Evolutionary conservation across 495 filamentous ascomycete species (phyloP).

Genomic region (Penicillium macrosclerotiorum): DNA sequence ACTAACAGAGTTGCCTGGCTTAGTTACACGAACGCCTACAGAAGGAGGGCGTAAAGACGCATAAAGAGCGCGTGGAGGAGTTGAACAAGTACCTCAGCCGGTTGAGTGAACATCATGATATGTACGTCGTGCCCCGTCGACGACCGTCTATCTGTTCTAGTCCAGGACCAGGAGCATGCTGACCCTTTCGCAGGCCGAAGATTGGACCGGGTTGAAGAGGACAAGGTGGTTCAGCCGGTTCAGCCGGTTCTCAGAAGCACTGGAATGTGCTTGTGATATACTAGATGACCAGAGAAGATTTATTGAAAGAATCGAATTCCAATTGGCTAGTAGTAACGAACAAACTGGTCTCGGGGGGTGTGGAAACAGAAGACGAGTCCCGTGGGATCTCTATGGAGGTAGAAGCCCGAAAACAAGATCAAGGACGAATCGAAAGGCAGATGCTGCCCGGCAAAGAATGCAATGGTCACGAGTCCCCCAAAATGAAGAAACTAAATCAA

Average conservation of each 20-base stretch:
- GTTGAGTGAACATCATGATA: conserved; percentile 96
- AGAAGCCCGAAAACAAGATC: conserved; percentile 9
- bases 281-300: background rate
- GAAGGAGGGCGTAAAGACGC: conserved; percentile 85
- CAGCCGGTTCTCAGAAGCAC: conserved; percentile 25
- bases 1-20: background rate
- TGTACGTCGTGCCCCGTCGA: conserved; percentile 51
- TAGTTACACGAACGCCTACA: conserved; percentile 71
- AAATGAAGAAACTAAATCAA: too few species aligned
- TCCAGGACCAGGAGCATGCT: conserved; percentile 6
- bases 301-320: conserved; percentile 1
- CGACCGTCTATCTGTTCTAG: background rate
- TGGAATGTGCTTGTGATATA: conserved; percentile 2
- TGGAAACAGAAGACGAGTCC: too few species aligned
- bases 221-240: too few species aligned
- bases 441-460: conserved; percentile 14
- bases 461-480: too few species aligned
- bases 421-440: background rate
- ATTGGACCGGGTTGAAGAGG: conserved; percentile 78
- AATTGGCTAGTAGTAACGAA: conserved; percentile 9
- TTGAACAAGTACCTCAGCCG: conserved; percentile 89
- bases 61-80: conserved; percentile 95
- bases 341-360: conserved; percentile 12
- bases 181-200: conserved; percentile 53
- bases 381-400: conserved; percentile 21